Conservation (phyloP, 140 eudicot genomes). For the Bidens hawaiensis region DNA sequence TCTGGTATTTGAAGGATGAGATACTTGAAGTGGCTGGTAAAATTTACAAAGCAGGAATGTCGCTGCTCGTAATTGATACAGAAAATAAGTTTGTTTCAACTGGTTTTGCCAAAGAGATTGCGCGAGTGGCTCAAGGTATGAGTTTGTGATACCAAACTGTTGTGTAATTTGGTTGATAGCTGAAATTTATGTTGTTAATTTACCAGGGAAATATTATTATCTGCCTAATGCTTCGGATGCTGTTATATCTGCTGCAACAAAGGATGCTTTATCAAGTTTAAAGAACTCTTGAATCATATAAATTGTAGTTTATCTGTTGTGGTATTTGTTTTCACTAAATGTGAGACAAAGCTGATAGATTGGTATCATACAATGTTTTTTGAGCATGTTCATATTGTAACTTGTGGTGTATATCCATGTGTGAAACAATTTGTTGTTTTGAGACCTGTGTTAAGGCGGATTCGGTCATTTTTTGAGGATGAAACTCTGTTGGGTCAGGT, state of each 20-base stretch:
- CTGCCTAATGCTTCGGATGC: conserved; percentile 98
- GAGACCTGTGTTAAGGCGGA: not conserved
- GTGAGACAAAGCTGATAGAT: not conserved
- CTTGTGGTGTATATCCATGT: conserved; percentile 11
- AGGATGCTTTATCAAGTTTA: conserved; percentile 73
- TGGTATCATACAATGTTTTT: not conserved
- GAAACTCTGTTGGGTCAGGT: too few species aligned
- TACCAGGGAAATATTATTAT: conserved; percentile 87
- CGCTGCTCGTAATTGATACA: conserved; percentile 93
- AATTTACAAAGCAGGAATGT: conserved; percentile 94
- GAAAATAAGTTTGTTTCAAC: conserved; percentile 98
- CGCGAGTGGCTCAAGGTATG: conserved; percentile 90
- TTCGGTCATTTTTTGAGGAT: too few species aligned
- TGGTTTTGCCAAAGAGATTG: conserved; percentile 97
- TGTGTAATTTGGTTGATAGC: not conserved
- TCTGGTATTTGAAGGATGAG: conserved; percentile 59
- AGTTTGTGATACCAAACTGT: not conserved
- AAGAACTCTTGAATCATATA: conserved; percentile 59
- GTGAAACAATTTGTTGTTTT: not conserved
- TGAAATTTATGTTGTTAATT: conserved; percentile 10
- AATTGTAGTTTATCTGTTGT: conserved; percentile 8
- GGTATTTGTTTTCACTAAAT: not conserved
- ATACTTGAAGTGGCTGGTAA: conserved; percentile 97
- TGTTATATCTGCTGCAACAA: conserved; percentile 90
- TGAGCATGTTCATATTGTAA: conserved; percentile 10